Evolutionary conservation across 83 land plant genomes (phyloP).

Genomic region (Thuja plicata): DNA sequence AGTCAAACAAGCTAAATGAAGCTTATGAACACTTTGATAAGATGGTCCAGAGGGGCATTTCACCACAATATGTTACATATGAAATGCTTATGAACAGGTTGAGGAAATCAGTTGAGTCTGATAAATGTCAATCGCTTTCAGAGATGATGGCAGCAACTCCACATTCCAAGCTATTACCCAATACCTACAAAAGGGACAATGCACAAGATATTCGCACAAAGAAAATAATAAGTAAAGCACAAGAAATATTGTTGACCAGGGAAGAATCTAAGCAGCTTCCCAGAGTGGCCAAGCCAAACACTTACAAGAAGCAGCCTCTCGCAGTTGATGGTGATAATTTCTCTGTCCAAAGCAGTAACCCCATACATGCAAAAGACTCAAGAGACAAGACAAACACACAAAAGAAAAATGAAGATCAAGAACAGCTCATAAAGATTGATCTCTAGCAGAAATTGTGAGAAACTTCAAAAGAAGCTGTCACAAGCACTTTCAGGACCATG

Average conservation of each 20-base stretch:
- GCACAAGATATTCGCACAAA: slow-evolving; percentile 14
- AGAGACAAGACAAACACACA: slow-evolving; percentile 12
- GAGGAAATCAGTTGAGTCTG: slow-evolving; percentile 27
- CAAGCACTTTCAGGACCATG: neutral
- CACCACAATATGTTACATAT: slow-evolving; percentile 59
- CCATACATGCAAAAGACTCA: slow-evolving; percentile 24
- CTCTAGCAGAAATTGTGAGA: slow-evolving; percentile 28
- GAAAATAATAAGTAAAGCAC: slow-evolving; percentile 41
- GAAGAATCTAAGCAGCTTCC: slow-evolving; percentile 34
- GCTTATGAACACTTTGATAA: slow-evolving; percentile 47
- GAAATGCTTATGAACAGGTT: slow-evolving; percentile 32
- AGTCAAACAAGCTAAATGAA: slow-evolving; percentile 42
- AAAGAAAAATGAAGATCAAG: slow-evolving; percentile 32
- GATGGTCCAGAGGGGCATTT: slow-evolving; percentile 52
- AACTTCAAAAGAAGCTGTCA: slow-evolving; percentile 20
- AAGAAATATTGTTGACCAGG: slow-evolving; percentile 35
- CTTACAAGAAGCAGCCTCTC: neutral
- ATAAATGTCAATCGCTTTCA: slow-evolving; percentile 24
- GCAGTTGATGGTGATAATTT: slow-evolving; percentile 39
- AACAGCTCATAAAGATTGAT: slow-evolving; percentile 42
- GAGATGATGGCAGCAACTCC: slow-evolving; percentile 49
- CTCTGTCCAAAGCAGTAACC: slow-evolving; percentile 35
- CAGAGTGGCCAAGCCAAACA: slow-evolving; percentile 9
- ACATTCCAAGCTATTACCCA: slow-evolving; percentile 43
- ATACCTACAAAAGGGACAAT: slow-evolving; percentile 24